Percentiles rank a stretch among this genome's conserved stretches.
Evolutionary conservation across 768 basidiomycete genomes (phyloP).

Genomic region (Tulasnella sp.): DNA sequence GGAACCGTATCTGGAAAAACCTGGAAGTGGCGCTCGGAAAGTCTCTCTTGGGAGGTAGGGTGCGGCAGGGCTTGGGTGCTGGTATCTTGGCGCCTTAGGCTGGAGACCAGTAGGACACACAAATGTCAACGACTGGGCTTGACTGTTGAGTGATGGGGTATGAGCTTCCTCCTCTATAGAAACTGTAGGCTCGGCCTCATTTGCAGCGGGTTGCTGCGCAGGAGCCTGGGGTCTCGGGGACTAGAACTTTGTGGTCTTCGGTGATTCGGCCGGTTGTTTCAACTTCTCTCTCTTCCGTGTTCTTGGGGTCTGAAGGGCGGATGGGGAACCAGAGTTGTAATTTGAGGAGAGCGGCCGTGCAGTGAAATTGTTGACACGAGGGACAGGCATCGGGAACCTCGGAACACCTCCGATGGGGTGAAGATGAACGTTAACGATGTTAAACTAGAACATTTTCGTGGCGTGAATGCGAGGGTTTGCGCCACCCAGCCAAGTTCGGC

Average conservation of each 20-base stretch:
- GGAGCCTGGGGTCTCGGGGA: constrained; percentile 10
- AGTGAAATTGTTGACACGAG: constrained; percentile 13
- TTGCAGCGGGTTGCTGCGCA: background rate
- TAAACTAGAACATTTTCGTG: constrained; percentile 33
- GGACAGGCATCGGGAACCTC: constrained; percentile 35
- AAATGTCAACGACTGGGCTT: constrained; percentile 54
- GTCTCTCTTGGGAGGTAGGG: background rate
- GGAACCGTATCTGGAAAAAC: constrained; percentile 57
- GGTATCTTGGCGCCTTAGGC: background rate
- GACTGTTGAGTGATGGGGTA: constrained; percentile 28
- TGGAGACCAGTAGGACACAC: constrained; percentile 28
- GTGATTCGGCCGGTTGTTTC: constrained; percentile 26
- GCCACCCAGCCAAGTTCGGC: background rate
- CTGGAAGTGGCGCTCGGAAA: background rate
- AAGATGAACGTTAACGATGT: constrained; percentile 64
- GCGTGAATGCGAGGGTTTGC: background rate
- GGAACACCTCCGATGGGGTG: constrained; percentile 56
- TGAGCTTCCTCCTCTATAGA: background rate
- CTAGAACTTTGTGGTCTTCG: background rate
- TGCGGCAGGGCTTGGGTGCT: too few species aligned
- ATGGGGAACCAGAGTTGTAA: constrained; percentile 23
- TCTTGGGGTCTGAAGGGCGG: constrained; percentile 49
- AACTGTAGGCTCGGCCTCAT: background rate
- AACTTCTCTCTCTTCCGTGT: constrained; percentile 63
- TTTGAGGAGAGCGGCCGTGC: constrained; percentile 33